A percentile compares a stretch with the other conserved stretches of the same genome.
phyloP scores from a whole-genome alignment of 345 rosid genomes.

The Pugionium cornutum region DNA sequence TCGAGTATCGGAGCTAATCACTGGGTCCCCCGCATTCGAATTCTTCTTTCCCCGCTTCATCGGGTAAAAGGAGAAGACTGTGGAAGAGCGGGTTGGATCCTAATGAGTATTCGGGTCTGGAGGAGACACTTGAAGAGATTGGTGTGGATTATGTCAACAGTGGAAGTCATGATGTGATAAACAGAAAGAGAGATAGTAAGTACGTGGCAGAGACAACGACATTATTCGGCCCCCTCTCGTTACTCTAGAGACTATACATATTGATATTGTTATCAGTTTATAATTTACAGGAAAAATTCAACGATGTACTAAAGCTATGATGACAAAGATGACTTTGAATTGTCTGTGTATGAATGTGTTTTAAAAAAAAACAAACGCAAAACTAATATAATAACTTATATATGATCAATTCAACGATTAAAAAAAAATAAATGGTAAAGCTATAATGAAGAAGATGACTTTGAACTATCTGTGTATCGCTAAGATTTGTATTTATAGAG shows the following conservation, averaged over 20 bases:
- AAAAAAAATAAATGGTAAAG: background rate
- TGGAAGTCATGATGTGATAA: slow-evolving; percentile 27
- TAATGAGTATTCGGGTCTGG: background rate
- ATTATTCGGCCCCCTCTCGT: background rate
- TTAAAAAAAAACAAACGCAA: too few relatives aligned
- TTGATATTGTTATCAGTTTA: too few relatives aligned
- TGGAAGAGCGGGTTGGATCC: slow-evolving; percentile 25
- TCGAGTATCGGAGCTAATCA: slow-evolving; percentile 25
- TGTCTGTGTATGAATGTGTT: too few relatives aligned
- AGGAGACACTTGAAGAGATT: background rate
- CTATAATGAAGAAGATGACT: background rate
- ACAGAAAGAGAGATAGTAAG: background rate
- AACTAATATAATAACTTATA: background rate
- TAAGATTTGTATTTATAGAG: background rate
- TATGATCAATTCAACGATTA: background rate
- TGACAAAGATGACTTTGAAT: too few relatives aligned
- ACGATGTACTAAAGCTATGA: too few relatives aligned
- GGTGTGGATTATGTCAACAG: background rate
- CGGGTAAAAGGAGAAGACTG: slow-evolving; percentile 11
- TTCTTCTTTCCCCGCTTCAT: slow-evolving; percentile 46
- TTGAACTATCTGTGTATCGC: background rate
- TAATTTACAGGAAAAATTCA: too few relatives aligned
- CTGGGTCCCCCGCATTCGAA: slow-evolving; percentile 27
- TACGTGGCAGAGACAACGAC: slow-evolving; percentile 29
- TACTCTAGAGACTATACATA: background rate